These are phyloP conservation scores for Fusarium brevicatenulatum DNA, from an alignment of 2,329 filamentous ascomycete genomes.

Conservation along the genomic window DNA sequence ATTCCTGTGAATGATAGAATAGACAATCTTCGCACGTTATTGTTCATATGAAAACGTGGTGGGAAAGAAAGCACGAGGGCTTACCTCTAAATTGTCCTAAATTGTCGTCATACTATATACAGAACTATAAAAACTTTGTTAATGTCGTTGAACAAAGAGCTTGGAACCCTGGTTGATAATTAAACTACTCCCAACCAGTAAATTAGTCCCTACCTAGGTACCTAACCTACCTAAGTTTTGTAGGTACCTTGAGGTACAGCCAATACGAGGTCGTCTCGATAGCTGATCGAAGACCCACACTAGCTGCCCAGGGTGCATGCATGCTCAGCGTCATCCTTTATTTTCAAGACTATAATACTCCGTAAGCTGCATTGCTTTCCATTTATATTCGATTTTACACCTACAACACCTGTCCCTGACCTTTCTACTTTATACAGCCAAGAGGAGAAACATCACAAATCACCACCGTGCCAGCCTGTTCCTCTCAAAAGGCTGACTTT, in stretches of 20 bases:
- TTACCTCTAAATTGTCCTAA: not conserved
- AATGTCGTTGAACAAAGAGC: not conserved
- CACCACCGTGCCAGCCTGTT: not conserved
- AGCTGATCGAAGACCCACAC: conserved; percentile 5
- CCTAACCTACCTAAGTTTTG: not conserved
- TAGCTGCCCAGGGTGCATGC: conserved; percentile 18
- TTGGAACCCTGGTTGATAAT: not conserved
- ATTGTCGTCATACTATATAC: not conserved
- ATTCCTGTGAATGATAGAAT: not conserved
- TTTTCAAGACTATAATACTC: conserved; percentile 2
- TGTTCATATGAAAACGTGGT: not conserved
- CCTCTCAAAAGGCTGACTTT: not conserved
- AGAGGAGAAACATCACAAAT: not conserved
- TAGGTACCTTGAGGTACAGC: not conserved
- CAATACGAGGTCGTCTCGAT: not conserved
- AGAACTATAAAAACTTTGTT: not conserved
- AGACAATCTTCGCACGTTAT: not conserved
- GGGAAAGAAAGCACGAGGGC: not conserved
- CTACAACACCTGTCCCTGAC: not conserved
- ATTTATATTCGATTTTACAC: not conserved
- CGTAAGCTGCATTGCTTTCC: conserved; percentile 1
- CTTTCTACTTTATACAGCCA: conserved; percentile 6
- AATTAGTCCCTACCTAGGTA: too few relatives aligned
- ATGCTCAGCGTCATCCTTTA: conserved; percentile 26
- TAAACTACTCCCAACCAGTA: not conserved